phyloP scores from a whole-genome alignment of 2,329 filamentous ascomycete species.

The Pseudogymnoascus sp. region DNA sequence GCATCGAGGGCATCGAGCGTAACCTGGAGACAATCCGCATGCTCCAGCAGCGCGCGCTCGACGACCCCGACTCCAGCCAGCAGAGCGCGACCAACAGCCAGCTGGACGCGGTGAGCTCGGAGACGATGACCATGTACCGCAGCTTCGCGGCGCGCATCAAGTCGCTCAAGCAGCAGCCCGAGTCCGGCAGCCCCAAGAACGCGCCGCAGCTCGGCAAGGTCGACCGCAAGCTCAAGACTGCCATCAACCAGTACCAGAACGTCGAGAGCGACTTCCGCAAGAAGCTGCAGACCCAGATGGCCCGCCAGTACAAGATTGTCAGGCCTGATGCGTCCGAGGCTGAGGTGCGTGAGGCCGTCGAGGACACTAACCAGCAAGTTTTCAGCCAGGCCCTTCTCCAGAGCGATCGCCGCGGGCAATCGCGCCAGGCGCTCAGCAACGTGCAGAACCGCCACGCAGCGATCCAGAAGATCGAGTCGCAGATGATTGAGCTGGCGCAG shows the following conservation, averaged over 20 bases:
- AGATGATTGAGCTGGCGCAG: conserved; percentile 79
- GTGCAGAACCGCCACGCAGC: conserved; percentile 78
- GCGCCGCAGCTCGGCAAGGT: conserved; percentile 73
- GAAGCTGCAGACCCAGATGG: conserved; percentile 74
- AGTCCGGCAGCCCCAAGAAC: conserved; percentile 66
- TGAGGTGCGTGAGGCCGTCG: conserved; percentile 71
- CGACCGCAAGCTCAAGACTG: conserved; percentile 70
- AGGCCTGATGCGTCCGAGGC: conserved; percentile 70
- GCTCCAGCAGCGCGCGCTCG: conserved; percentile 57
- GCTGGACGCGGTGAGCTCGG: conserved; percentile 65
- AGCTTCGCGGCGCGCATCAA: conserved; percentile 72
- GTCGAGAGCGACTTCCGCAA: conserved; percentile 75
- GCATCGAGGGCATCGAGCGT: conserved; percentile 65
- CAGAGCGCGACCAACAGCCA: conserved; percentile 59
- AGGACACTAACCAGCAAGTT: conserved; percentile 66
- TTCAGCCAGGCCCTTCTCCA: conserved; percentile 83
- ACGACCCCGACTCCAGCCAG: conserved; percentile 64
- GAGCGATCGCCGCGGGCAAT: conserved; percentile 73
- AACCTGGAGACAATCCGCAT: conserved; percentile 65
- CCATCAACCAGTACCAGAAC: conserved; percentile 74
- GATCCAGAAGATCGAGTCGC: conserved; percentile 84
- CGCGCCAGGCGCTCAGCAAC: conserved; percentile 68
- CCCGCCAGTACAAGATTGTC: conserved; percentile 84
- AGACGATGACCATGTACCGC: conserved; percentile 79
- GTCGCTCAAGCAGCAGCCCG: conserved; percentile 72